Evolutionary conservation across 2,329 filamentous ascomycete species (phyloP).

Genomic region (Periconia digitata): DNA sequence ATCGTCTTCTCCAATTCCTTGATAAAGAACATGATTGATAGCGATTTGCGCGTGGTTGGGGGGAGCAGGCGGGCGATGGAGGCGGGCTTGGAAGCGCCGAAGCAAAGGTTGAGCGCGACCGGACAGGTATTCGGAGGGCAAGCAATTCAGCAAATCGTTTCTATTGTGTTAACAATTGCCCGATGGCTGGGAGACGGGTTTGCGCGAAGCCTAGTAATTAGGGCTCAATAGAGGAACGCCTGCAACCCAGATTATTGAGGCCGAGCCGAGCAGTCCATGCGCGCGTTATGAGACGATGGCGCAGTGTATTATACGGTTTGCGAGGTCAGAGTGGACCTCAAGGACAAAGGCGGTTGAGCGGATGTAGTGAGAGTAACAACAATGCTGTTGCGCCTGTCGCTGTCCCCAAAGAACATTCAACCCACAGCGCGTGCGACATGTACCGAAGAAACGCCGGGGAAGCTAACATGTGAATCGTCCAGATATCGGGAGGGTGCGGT

Average conservation of each 20-base stretch:
- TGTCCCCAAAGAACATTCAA: neutral
- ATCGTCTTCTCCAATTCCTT: conserved; percentile 95
- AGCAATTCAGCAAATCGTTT: neutral
- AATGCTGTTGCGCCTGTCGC: neutral
- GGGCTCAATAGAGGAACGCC: conserved; percentile 28
- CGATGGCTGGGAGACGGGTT: neutral
- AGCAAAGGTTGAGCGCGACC: neutral
- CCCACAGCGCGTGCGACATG: neutral
- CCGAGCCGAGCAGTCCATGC: conserved; percentile 28
- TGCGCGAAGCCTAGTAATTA: conserved; percentile 17
- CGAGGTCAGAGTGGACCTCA: conserved; percentile 2
- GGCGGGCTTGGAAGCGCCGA: neutral
- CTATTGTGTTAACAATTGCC: neutral
- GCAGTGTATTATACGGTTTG: conserved; percentile 8
- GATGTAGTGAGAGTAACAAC: neutral
- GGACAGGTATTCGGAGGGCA: too few species aligned
- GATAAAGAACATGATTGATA: conserved; percentile 86
- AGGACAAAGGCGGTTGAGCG: conserved; percentile 6
- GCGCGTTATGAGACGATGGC: conserved; percentile 20
- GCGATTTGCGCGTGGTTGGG: neutral
- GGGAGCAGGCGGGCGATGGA: neutral
- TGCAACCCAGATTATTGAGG: conserved; percentile 25
- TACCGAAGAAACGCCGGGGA: neutral
- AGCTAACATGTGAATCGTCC: neutral
- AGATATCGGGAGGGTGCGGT: conserved; percentile 4